Conservation (phyloP, 2,329 filamentous ascomycete genomes). For the Cladophialophora psammophila region DNA sequence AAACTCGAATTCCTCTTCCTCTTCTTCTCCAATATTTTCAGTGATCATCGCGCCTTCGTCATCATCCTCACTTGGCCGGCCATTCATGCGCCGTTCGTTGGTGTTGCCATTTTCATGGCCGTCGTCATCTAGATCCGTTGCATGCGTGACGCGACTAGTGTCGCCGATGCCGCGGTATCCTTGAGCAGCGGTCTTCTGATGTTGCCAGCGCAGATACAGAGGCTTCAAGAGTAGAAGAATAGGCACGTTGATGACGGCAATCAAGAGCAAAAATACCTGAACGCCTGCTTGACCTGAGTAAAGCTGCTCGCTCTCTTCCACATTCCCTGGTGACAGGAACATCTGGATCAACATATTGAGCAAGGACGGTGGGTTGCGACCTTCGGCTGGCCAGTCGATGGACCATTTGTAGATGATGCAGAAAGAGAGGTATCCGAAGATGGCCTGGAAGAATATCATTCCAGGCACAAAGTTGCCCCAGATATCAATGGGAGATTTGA, state of each 20-base stretch:
- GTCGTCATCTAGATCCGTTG: slow-evolving; percentile 88
- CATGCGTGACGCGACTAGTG: slow-evolving; percentile 78
- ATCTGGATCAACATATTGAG: slow-evolving; percentile 99
- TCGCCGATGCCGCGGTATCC: slow-evolving; percentile 96
- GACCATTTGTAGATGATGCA: slow-evolving; percentile 98
- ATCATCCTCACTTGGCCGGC: slow-evolving; percentile 74
- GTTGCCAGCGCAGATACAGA: slow-evolving; percentile 90
- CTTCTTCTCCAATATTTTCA: slow-evolving; percentile 77
- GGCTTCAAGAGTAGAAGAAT: slow-evolving; percentile 94
- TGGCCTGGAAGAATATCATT: slow-evolving; percentile 99
- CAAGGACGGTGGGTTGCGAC: slow-evolving; percentile 77
- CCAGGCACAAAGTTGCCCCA: slow-evolving; percentile 97
- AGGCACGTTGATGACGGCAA: slow-evolving; percentile 87
- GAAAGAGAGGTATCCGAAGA: slow-evolving; percentile 94
- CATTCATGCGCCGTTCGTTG: slow-evolving; percentile 55
- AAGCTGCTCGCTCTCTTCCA: slow-evolving; percentile 71
- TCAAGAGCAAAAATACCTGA: slow-evolving; percentile 78
- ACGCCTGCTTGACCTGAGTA: slow-evolving; percentile 79
- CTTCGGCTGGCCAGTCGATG: slow-evolving; percentile 78
- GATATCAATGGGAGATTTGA: slow-evolving; percentile 93
- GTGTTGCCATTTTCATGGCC: slow-evolving; percentile 51
- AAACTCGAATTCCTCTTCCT: slow-evolving; percentile 97
- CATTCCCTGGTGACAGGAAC: slow-evolving; percentile 86
- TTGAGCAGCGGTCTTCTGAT: slow-evolving; percentile 84
- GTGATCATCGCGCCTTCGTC: slow-evolving; percentile 89